Base-by-base conservation (phyloP, 1,284 basidiomycete species). In the Sanghuangporus baumii region DNA sequence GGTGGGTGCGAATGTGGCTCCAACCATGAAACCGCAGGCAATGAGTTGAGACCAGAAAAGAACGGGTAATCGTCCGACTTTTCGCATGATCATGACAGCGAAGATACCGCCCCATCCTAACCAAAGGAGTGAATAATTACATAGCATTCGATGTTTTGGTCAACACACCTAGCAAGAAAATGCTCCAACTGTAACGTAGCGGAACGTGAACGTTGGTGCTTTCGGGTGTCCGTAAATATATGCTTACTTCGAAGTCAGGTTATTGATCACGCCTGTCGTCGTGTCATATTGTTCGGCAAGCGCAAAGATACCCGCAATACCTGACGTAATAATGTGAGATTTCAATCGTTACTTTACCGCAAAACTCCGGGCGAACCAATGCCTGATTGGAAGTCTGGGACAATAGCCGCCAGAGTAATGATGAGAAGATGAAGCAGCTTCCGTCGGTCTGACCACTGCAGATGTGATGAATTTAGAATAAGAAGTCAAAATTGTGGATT, bases 341-440 rank as follows among this genome's bases (percentile, higher is more conserved):
- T 12, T 20, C 23, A 12, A 34, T 14, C 51, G 11, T 59, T 40
- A 12, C 56, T 62, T 18, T 16, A 16, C 36, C 14, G 46, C 31
- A 20, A 31, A 14, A 38, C 6, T 23, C 12, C 43, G 9, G 9
- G 59, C 77, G 58, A 26, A 84, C 86, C 85, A 65, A 86, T 85
- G 0, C 82, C 85, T 12, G 85, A 87, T 66, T 86, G 83, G 66
- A 88, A 88, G 68, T 88, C 87, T 0, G 87, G 87, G 9, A 87
- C 81, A 46, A 88, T 81, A 2, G 87, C 84, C 8, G 87, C 85
- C 41, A 88, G 70, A 0, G 86, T 87, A 61, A 86, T 76, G 64
- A 88, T 84, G 43, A 84, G 65, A 31, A 88, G 72, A 60, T 84
- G 83, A 2, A 86, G 61, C 47, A 77, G 76, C 73, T 88, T 88